Percentiles rank a stretch among this genome's conserved stretches.
phyloP scores from a whole-genome alignment of 495 filamentous ascomycete species.

The Glarea lozoyensis region DNA sequence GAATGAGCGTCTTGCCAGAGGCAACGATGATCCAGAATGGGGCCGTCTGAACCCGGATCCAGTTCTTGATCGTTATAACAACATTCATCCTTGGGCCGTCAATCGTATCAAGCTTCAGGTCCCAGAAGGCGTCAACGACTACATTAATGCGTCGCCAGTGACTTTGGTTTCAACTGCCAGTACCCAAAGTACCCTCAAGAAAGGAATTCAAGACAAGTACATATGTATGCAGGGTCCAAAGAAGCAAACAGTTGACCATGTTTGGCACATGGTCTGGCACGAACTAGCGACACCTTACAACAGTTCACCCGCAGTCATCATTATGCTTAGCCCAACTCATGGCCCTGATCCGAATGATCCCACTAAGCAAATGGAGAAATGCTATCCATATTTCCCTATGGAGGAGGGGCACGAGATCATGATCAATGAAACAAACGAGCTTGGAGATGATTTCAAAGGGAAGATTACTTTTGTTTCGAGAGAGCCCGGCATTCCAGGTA shows the following conservation, averaged over 20 bases:
- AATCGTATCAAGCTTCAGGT: slow-evolving; percentile 81
- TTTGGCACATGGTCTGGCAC: slow-evolving; percentile 95
- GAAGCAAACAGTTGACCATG: slow-evolving; percentile 56
- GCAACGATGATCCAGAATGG: slow-evolving; percentile 28
- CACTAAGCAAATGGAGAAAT: slow-evolving; percentile 64
- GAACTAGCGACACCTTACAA: slow-evolving; percentile 50
- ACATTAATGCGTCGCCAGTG: slow-evolving; percentile 95
- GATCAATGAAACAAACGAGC: slow-evolving; percentile 52
- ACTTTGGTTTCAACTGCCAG: slow-evolving; percentile 31
- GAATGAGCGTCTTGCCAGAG: slow-evolving; percentile 14
- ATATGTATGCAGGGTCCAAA: slow-evolving; percentile 76
- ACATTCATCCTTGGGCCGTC: slow-evolving; percentile 78
- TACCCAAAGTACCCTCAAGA: slow-evolving; percentile 41
- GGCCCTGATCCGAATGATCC: slow-evolving; percentile 35
- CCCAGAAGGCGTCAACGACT: slow-evolving; percentile 70
- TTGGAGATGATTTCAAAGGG: slow-evolving; percentile 52
- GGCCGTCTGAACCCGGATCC: slow-evolving; percentile 14
- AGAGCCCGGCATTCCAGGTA: slow-evolving; percentile 36
- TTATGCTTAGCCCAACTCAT: slow-evolving; percentile 91
- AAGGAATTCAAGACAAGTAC: slow-evolving; percentile 46
- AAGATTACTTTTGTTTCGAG: slow-evolving; percentile 38
- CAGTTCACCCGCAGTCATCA: slow-evolving; percentile 61
- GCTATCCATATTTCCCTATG: slow-evolving; percentile 80
- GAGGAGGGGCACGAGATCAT: slow-evolving; percentile 39
- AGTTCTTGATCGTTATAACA: slow-evolving; percentile 68